A percentile compares a stretch with the other conserved stretches of the same genome.
phyloP scores from a whole-genome alignment of 2,329 filamentous ascomycete species.

The Clarireedia paspali region DNA sequence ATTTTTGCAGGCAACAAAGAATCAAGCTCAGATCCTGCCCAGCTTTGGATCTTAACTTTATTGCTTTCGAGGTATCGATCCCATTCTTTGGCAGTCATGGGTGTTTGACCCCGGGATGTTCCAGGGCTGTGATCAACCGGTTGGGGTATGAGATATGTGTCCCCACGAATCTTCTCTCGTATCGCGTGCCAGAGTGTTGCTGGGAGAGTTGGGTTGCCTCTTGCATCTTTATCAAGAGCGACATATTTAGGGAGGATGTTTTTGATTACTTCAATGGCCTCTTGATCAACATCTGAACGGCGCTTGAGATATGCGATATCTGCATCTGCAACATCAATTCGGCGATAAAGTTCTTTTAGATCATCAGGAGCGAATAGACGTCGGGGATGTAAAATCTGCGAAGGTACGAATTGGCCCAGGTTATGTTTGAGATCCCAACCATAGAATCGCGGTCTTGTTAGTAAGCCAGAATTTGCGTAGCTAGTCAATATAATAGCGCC shows the following conservation, averaged over 20 bases:
- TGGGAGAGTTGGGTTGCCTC: constrained; percentile 47
- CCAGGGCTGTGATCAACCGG: background rate
- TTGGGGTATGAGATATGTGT: background rate
- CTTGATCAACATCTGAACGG: constrained; percentile 23
- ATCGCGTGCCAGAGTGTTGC: constrained; percentile 61
- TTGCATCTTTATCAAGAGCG: constrained; percentile 43
- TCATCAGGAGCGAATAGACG: constrained; percentile 9
- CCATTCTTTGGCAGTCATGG: constrained; percentile 2
- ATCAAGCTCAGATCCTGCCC: constrained; percentile 14
- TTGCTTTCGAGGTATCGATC: constrained; percentile 10
- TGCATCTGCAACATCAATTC: constrained; percentile 19
- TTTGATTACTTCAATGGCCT: constrained; percentile 33
- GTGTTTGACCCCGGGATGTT: background rate
- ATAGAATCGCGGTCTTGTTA: background rate
- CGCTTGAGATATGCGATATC: constrained; percentile 16
- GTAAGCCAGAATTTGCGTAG: background rate
- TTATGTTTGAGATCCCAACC: background rate
- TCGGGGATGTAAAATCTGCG: constrained; percentile 1
- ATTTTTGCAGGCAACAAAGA: constrained; percentile 13
- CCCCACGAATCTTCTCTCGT: constrained; percentile 43
- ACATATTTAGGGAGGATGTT: constrained; percentile 48
- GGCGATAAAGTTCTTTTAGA: constrained; percentile 17
- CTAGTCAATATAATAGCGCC: no score
- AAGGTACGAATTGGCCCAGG: constrained; percentile 4
- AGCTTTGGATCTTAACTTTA: constrained; percentile 4